Base-by-base conservation (phyloP, 148 eudicot genomes). In the Spergularia bocconei region DNA sequence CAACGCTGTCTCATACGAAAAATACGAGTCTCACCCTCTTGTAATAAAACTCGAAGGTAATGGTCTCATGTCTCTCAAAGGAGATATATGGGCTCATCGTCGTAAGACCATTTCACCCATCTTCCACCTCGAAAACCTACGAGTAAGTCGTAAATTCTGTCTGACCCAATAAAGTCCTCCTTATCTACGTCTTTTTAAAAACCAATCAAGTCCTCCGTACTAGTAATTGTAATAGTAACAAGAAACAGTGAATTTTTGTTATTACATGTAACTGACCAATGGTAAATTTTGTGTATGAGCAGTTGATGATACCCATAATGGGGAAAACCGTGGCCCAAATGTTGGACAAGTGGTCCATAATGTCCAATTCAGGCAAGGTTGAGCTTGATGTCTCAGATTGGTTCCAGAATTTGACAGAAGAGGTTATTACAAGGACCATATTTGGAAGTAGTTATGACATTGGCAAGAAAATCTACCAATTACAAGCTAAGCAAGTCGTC, bases 21-120 rank as follows among this genome's bases (percentile, higher is more conserved):
- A 91, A 73, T 88, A 83, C 41, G 96, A 91, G 75, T 75, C 92
- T 1, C 92, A 86, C 36, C 89, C 89, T 38, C 87, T 87, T 19
- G 88, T 88, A 2, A 85, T 69, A 75, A 86, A 88, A 79, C 90
- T 91, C 53, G 96, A 91, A 86, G 96, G 96, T 9, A 85, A 88
- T 79, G 96, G 96, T 38, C 79, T 91, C 67, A 53, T 88, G 11
- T 88, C 88, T 11, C 96, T 91, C 72, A 88, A 84, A 64, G 96
- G 92, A 41, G 87, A 91, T 13, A 29, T 69, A 72, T 91, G 96
- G 96, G 85, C 87, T 82, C 92, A 88, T 80, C 92, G 91, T 68
- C 72, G 96, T 73, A 91, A 88, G 81, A 87, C 84, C 72, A 84
- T 91, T 70, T 80, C 90, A 36, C 96, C 92, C 44, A 81, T 87